These are phyloP conservation scores for Punica granatum DNA, from an alignment of 345 rosid genomes.

Conservation along the genomic window DNA sequence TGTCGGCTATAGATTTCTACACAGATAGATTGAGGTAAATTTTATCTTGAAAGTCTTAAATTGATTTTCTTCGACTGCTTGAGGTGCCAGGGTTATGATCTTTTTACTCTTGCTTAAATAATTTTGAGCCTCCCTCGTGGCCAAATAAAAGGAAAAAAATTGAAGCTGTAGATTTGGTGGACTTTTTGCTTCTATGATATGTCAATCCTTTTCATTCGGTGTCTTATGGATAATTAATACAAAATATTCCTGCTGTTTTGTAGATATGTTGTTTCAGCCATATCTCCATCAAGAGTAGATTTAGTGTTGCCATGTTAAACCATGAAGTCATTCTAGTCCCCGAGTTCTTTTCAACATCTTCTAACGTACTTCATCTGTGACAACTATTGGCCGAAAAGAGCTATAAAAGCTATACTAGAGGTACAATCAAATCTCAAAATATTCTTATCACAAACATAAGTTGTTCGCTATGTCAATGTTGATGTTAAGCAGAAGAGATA, in stretches of 20 bases:
- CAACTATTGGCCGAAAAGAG: conserved; percentile 42
- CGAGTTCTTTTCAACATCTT: not conserved
- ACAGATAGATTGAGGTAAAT: conserved; percentile 67
- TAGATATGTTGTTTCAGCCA: conserved; percentile 73
- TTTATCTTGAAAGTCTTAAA: no score
- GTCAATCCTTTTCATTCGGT: not conserved
- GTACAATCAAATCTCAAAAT: conserved; percentile 20
- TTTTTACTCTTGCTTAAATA: not conserved
- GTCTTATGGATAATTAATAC: no score
- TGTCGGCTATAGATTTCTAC: conserved; percentile 71
- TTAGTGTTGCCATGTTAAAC: conserved; percentile 37
- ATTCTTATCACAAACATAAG: not conserved
- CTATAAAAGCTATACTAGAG: conserved; percentile 58
- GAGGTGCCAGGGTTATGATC: no score
- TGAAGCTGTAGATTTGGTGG: not conserved
- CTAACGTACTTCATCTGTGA: conserved; percentile 5
- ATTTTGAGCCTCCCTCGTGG: no score
- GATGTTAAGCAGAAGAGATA: not conserved
- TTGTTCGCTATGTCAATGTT: not conserved
- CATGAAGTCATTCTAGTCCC: conserved; percentile 3
- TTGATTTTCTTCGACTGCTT: not conserved
- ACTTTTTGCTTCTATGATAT: not conserved
- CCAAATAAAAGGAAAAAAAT: no score
- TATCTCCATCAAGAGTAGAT: conserved; percentile 74
- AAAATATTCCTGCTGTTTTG: conserved; percentile 1